A percentile compares a stretch with the other conserved stretches of the same genome.
phyloP scores from a whole-genome alignment of 2,329 filamentous ascomycete species.

The Sclerotinia trifoliorum region DNA sequence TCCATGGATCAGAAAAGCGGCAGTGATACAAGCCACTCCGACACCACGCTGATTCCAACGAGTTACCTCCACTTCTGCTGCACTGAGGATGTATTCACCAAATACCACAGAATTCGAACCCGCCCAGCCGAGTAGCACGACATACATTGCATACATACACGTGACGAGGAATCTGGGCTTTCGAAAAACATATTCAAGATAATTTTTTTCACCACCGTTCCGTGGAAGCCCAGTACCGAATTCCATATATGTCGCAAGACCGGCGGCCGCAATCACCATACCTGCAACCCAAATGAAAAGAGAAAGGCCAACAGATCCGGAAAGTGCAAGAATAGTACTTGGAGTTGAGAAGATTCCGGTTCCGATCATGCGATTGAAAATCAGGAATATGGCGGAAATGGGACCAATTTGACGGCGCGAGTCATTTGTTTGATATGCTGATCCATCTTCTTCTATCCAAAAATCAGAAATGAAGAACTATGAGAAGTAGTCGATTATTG shows the following conservation, averaged over 20 bases:
- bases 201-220: slow-evolving; percentile 67
- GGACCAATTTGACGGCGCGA: slow-evolving; percentile 54
- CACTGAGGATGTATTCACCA: slow-evolving; percentile 68
- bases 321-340: slow-evolving; percentile 54
- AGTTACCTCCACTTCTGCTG: slow-evolving; percentile 59
- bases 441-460: slow-evolving; percentile 8
- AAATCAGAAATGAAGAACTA: neutral
- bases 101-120: slow-evolving; percentile 68
- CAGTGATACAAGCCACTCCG: slow-evolving; percentile 64
- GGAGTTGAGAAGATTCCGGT: slow-evolving; percentile 67
- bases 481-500: neutral
- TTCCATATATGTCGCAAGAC: slow-evolving; percentile 64
- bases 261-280: slow-evolving; percentile 59
- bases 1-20: slow-evolving; percentile 65
- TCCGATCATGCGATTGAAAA: slow-evolving; percentile 65
- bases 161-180: slow-evolving; percentile 61
- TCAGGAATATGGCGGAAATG: slow-evolving; percentile 55
- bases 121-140: slow-evolving; percentile 63
- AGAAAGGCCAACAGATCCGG: slow-evolving; percentile 60
- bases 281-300: slow-evolving; percentile 64
- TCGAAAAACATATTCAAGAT: slow-evolving; percentile 63
- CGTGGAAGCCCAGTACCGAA: slow-evolving; percentile 63
- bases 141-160: slow-evolving; percentile 59
- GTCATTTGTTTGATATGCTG: slow-evolving; percentile 22
- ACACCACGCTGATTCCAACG: slow-evolving; percentile 67